Base-by-base conservation (phyloP, 345 rosid species). In the Balakata baccata region DNA sequence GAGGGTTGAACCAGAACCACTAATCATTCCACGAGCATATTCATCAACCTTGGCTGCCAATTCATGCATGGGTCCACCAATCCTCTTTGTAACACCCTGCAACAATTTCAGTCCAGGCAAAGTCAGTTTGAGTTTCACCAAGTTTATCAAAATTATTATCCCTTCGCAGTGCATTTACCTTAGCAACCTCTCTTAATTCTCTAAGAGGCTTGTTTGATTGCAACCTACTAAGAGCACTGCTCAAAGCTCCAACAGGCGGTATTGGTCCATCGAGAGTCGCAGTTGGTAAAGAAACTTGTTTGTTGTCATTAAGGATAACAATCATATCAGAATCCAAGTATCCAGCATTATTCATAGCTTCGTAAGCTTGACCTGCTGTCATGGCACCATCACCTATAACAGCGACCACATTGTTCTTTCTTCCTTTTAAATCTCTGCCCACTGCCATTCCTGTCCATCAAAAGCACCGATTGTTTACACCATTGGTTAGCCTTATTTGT, bases 291-390 rank as follows among this genome's bases (percentile, higher is more conserved):
- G 98, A 92, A 69, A 95, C 99, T 80, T 95, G 99, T 69, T 92
- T 95, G 87, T 95, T 95, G 85, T 95, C 99, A 72, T 95, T 95
- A 50, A 95, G 98, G 72, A 95, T 90, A 73, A 95, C 96, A 72
- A 92, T 89, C 99, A 92, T 95, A 76, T 95, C 98, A 0, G 99
- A 89, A 77, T 95, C 99, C 39, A 95, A 80, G 83, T 95, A 95
- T 20, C 99, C 99, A 0, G 99, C 96, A 64, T 92, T 95, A 88
- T 95, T 95, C 99, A 95, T 92, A 22, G 99, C 98, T 84, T 95
- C 99, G 70, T 89, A 95, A 79, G 99, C 99, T 70, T 95, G 98
- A n/a, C 99, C 99, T 25, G 99, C 99, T 2, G 99, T 95, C 99
- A 95, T 95, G 29, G 99, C 99, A 66, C 98, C 99, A 71, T 95